Evolutionary conservation across 2,329 filamentous ascomycete species (phyloP).

Genomic region (Talaromyces rugulosus): DNA sequence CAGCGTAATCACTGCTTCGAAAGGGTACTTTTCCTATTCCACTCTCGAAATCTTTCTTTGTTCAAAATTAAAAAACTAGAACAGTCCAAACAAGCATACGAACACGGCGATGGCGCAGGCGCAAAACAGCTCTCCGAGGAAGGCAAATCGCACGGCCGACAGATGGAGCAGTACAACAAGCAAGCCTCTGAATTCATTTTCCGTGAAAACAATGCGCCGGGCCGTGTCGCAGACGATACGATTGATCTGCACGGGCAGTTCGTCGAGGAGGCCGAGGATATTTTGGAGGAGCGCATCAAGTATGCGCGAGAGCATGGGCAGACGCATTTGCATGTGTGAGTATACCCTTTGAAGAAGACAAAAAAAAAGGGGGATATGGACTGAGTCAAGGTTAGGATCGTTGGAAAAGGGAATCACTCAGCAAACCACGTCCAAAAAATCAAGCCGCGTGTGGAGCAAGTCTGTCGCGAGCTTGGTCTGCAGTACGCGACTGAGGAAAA

Average conservation of each 20-base stretch:
- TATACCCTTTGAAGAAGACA: constrained; percentile 2
- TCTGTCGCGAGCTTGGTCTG: constrained; percentile 78
- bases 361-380: neutral
- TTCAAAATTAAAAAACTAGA: neutral
- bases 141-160: constrained; percentile 75
- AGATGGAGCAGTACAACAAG: constrained; percentile 84
- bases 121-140: constrained; percentile 82
- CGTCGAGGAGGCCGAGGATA: constrained; percentile 90
- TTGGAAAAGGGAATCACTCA: constrained; percentile 91
- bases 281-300: constrained; percentile 79
- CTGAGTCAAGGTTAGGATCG: constrained; percentile 54
- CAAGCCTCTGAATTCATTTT: constrained; percentile 94
- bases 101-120: constrained; percentile 72
- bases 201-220: constrained; percentile 82
- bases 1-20: constrained; percentile 77
- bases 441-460: constrained; percentile 86
- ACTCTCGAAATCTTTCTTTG: neutral
- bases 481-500: constrained; percentile 85
- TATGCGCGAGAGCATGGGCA: constrained; percentile 70
- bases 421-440: constrained; percentile 81
- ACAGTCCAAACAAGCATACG: constrained; percentile 73
- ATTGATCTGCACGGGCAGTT: constrained; percentile 95
- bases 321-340: constrained; percentile 75
- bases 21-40: constrained; percentile 43
- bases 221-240: constrained; percentile 70